Conservation (phyloP, 2,329 filamentous ascomycete species). For the Sporothrix sp. region DNA sequence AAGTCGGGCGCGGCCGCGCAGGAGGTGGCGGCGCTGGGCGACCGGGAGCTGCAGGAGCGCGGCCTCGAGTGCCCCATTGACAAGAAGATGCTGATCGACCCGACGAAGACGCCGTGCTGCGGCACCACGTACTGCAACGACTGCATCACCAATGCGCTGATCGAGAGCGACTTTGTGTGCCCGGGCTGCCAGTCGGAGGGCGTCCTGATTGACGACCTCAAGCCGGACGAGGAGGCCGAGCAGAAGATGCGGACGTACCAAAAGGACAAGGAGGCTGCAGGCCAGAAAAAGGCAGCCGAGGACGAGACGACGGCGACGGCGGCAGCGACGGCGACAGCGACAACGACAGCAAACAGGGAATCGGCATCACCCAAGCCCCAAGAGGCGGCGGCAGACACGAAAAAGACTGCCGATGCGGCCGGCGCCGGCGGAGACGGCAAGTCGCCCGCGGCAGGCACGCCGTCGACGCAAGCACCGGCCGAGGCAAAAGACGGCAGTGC, state of each 20-base stretch:
- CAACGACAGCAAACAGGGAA: neutral
- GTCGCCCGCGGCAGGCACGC: neutral
- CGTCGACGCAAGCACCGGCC: neutral
- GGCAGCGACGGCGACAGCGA: slow-evolving; percentile 5
- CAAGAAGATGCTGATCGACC: slow-evolving; percentile 96
- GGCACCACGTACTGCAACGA: slow-evolving; percentile 98
- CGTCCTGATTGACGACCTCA: slow-evolving; percentile 85
- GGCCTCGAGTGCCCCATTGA: slow-evolving; percentile 92
- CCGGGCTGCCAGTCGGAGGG: slow-evolving; percentile 85
- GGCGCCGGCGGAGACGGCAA: neutral
- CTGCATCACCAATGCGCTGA: slow-evolving; percentile 97
- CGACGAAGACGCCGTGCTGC: slow-evolving; percentile 98
- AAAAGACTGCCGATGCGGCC: slow-evolving; percentile 1
- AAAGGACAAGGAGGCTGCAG: slow-evolving; percentile 42
- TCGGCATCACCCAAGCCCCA: slow-evolving; percentile 11
- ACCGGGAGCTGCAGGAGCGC: slow-evolving; percentile 78
- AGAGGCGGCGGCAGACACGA: slow-evolving; percentile 22
- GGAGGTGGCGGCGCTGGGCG: slow-evolving; percentile 64
- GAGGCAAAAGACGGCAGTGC: slow-evolving; percentile 1
- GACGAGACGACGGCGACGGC: slow-evolving; percentile 18
- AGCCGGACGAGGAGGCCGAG: slow-evolving; percentile 67
- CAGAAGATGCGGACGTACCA: slow-evolving; percentile 69
- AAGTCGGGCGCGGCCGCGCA: slow-evolving; percentile 77
- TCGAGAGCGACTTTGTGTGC: slow-evolving; percentile 96
- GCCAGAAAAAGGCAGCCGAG: slow-evolving; percentile 20